Base-by-base conservation (phyloP, 495 filamentous ascomycete species). In the Penicillium roqueforti region DNA sequence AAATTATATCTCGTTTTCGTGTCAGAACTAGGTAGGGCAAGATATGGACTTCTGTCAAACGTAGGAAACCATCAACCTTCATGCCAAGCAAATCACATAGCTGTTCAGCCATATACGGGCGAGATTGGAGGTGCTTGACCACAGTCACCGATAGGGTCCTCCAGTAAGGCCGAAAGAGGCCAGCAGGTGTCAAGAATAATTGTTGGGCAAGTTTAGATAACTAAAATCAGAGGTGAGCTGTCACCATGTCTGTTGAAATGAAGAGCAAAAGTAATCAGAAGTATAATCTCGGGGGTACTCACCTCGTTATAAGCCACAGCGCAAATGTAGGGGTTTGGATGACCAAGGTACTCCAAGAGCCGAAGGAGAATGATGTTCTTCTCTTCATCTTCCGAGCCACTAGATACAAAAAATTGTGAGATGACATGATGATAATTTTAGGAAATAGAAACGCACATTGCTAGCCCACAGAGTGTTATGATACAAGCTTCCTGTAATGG, bases 131-230 rank as follows among this genome's bases (percentile, higher is more conserved):
- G 56, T 96, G 89, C 66, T 91, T 91, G 14, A 91, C 84, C 3
- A 90, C 87, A 6, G 80, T 79, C 42, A 89, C 81, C 6, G 89
- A 89, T 41, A 98, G 76, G 16, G 77, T 92, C 56, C 81, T 78
- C 91, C 91, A 97, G 66, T 87, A 97, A 7, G 92, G 92, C 42
- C 82, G 80, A 57, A 97, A 86, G 1, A 97, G 67, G 26, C 82
- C 80, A 37, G 79, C 76, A 11, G 84, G 76, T 0, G 81, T 83
- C 46, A 82, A 68, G 4, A 78, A 72, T 18, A 80, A 79, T 43
- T 77, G 70, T 37, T 84, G 78, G 8, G 89, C 87, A 51, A 97
- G 68, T 70, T 82, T 73, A 66, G 69, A 65, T 72, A 87, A 68
- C 80, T 81, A 54, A n/a, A 34, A 26, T 6, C 47, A 38, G 6